phyloP scores from a whole-genome alignment of 176 grass and related monocot genomes.

The Saccharum officinarum region DNA sequence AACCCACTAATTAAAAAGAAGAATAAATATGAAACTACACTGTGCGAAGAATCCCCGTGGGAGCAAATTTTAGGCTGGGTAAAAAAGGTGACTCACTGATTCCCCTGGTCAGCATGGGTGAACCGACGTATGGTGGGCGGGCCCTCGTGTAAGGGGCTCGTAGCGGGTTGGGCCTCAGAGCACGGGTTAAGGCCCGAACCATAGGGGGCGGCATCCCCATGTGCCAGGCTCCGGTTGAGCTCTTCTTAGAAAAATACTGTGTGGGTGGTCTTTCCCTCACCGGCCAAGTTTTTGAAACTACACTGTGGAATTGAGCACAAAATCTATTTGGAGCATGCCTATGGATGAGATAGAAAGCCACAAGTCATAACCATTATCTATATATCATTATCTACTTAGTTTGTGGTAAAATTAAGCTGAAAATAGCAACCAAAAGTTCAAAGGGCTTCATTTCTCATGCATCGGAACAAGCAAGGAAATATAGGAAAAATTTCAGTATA shows the following conservation, averaged over 20 bases:
- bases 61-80: not conserved
- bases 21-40: not conserved
- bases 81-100: not conserved
- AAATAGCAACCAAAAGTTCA: constrained; percentile 15
- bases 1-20: constrained; percentile 20
- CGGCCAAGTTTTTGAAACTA: not conserved
- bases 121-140: not conserved
- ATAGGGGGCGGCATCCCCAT: not conserved
- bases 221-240: not conserved
- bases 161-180: not conserved
- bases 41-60: not conserved
- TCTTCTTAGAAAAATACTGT: not conserved
- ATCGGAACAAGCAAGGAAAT: constrained; percentile 3
- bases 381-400: constrained; percentile 15
- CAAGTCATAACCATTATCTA: not conserved
- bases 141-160: not conserved
- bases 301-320: not conserved
- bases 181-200: not conserved
- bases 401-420: not conserved
- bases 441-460: not conserved
- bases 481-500: not conserved
- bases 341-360: not conserved
- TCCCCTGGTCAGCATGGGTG: not conserved
- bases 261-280: not conserved
- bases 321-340: not conserved